Percentiles rank a stretch among this genome's conserved stretches.
phyloP scores from a whole-genome alignment of 2,329 filamentous ascomycete genomes.

The Phyllosticta citriasiana region DNA sequence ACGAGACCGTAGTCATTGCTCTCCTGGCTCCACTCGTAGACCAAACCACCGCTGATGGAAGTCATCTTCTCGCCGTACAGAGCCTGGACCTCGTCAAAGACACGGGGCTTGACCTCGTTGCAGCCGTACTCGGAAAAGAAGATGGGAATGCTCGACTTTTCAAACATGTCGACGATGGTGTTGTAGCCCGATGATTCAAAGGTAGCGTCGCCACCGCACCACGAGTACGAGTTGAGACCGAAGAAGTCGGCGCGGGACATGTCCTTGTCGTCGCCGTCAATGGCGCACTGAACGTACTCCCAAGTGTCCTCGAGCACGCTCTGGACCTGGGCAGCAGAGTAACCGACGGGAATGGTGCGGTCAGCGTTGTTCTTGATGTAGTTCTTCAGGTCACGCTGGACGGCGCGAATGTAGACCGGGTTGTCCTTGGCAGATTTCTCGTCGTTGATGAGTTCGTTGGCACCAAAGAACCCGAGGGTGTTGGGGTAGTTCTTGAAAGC shows the following conservation, averaged over 20 bases:
- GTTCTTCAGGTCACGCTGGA: constrained; percentile 57
- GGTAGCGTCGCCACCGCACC: constrained; percentile 58
- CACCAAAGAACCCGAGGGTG: constrained; percentile 55
- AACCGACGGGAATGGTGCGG: constrained; percentile 55
- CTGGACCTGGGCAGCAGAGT: constrained; percentile 66
- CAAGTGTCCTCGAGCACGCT: constrained; percentile 62
- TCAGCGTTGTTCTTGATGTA: constrained; percentile 51
- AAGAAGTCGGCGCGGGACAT: constrained; percentile 63
- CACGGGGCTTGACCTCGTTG: constrained; percentile 58
- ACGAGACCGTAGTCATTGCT: constrained; percentile 47
- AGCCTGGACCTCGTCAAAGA: constrained; percentile 64
- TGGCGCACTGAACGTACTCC: constrained; percentile 63
- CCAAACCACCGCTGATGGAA: constrained; percentile 63
- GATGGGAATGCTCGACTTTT: constrained; percentile 56
- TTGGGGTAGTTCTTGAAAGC: constrained; percentile 59
- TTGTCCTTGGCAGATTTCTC: constrained; percentile 39
- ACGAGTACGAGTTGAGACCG: constrained; percentile 66
- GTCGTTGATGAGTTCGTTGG: constrained; percentile 60
- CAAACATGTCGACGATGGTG: constrained; percentile 54
- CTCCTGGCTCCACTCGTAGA: constrained; percentile 74
- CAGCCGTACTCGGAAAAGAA: constrained; percentile 81
- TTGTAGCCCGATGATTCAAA: constrained; percentile 55
- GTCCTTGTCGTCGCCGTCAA: constrained; percentile 39
- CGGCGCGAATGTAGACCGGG: constrained; percentile 51
- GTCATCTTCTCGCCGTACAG: constrained; percentile 66